Evolutionary conservation across 495 filamentous ascomycete genomes (phyloP), one percentile per base, ranked within the genome.

Genomic region (Eremomyces bilateralis): DNA sequence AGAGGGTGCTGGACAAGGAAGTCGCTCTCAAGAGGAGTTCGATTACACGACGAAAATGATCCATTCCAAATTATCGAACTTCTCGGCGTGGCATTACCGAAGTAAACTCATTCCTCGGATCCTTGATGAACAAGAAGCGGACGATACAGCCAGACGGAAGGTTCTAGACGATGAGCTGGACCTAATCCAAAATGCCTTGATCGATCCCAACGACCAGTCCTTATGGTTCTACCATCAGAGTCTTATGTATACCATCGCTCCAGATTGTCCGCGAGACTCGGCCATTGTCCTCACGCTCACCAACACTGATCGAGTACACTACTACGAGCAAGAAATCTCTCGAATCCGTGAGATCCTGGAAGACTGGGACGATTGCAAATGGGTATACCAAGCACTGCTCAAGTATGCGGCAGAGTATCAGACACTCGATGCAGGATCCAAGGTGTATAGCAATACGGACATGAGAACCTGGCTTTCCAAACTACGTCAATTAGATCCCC

Each of bases 211-310:
- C 39, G 82, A 93, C 49, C 84, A 93, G 45, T 84, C 80, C 6
- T 57, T 93, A 11, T 99, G 90, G 90, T 92, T 83, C 52, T 99
- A 95, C 51, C 80, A 95, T 47, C 73, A 79, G 38, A 85, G 69
- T 47, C 51, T 93, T 37, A 72, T 93, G 56, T 66, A 56, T 42
- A 65, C 54, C 3, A 61, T 73, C 57, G 48, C 47, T 6, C 31
- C 53, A 3, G 10, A 33, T 2, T 43, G 36, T 22, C 21, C 47
- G 10, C 46, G 45, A 4, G 43, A 49, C n/a, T 50, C 56, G n/a
- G 67, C 65, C 15, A 72, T 84, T 50, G 60, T 65, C 15, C 65
- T 74, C 2, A 57, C 71, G 39, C 54, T 85, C 8, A 33, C 36
- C 1, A 40, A 49, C 17, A 15, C 28, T 4, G 53, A 55, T 15